A percentile compares a stretch with the other conserved stretches of the same genome.
Conservation (phyloP, 148 eudicot species). For the Simmondsia chinensis region DNA sequence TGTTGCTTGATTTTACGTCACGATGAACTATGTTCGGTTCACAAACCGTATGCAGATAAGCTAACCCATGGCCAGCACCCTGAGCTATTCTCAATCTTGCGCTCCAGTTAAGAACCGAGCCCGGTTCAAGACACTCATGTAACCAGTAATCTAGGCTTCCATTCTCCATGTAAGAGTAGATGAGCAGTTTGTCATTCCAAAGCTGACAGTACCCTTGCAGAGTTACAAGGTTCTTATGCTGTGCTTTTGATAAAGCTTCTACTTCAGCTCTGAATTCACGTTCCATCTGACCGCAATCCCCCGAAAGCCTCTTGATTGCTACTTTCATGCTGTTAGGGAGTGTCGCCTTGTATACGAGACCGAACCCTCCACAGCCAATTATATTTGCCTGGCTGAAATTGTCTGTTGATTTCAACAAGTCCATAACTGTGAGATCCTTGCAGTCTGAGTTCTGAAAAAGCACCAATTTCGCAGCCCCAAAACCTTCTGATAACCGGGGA, state of each 20-base stretch:
- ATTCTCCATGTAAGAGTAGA: slow-evolving; percentile 86
- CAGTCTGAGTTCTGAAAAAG: slow-evolving; percentile 64
- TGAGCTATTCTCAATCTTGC: slow-evolving; percentile 71
- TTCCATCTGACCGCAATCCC: slow-evolving; percentile 95
- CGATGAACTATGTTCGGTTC: slow-evolving; percentile 75
- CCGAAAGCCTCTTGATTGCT: slow-evolving; percentile 85
- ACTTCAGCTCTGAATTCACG: slow-evolving; percentile 94
- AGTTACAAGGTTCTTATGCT: slow-evolving; percentile 84
- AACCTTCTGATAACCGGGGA: slow-evolving; percentile 38
- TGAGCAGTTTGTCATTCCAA: slow-evolving; percentile 66
- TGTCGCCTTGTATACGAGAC: slow-evolving; percentile 77
- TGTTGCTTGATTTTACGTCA: slow-evolving; percentile 89
- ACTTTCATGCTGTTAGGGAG: slow-evolving; percentile 63
- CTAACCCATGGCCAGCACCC: slow-evolving; percentile 76
- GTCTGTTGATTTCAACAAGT: slow-evolving; percentile 67
- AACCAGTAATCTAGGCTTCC: slow-evolving; percentile 96
- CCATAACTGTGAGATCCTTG: slow-evolving; percentile 56
- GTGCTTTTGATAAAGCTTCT: slow-evolving; percentile 86
- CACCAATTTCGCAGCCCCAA: slow-evolving; percentile 47
- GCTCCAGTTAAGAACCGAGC: slow-evolving; percentile 57
- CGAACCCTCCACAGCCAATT: slow-evolving; percentile 92
- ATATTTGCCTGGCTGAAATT: slow-evolving; percentile 81
- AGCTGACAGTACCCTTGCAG: slow-evolving; percentile 78
- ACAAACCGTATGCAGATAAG: slow-evolving; percentile 58
- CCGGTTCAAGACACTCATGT: slow-evolving; percentile 66